Conservation (phyloP, 2,329 filamentous ascomycete species). For the Pestalotiopsis sp. region DNA sequence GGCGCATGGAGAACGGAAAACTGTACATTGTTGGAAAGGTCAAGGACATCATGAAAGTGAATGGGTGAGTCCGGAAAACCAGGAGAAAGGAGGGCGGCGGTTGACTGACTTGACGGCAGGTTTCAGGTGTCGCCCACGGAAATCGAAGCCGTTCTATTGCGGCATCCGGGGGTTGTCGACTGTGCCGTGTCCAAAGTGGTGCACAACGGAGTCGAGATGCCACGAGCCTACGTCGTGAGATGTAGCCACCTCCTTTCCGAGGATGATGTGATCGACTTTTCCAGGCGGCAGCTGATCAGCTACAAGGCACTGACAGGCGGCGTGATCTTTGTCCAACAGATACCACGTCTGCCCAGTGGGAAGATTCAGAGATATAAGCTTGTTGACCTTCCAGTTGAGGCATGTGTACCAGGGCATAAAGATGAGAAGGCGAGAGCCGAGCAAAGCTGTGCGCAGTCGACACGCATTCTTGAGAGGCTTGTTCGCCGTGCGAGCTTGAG, state of each 20-base stretch:
- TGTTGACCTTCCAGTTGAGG: background rate
- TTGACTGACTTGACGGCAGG: constrained; percentile 22
- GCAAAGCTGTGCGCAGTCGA: background rate
- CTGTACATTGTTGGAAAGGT: constrained; percentile 42
- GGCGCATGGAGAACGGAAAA: constrained; percentile 34
- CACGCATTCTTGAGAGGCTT: background rate
- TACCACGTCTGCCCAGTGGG: constrained; percentile 50
- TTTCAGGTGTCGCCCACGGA: constrained; percentile 52
- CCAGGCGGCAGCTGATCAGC: constrained; percentile 41
- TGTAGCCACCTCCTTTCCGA: constrained; percentile 29
- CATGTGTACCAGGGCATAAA: background rate
- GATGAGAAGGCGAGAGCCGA: background rate
- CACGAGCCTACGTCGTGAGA: constrained; percentile 48
- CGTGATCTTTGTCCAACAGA: constrained; percentile 48
- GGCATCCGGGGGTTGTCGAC: constrained; percentile 44
- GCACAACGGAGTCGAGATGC: constrained; percentile 38
- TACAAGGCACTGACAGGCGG: constrained; percentile 51
- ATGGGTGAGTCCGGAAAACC: constrained; percentile 33
- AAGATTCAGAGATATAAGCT: constrained; percentile 48
- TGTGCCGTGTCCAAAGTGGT: constrained; percentile 47
- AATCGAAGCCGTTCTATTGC: constrained; percentile 45
- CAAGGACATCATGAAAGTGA: constrained; percentile 49
- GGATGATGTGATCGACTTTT: constrained; percentile 44
- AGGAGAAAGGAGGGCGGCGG: background rate
- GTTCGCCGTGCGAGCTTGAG: background rate